phyloP scores from a whole-genome alignment of 2,329 filamentous ascomycete species.

The Fusarium mexicanum region DNA sequence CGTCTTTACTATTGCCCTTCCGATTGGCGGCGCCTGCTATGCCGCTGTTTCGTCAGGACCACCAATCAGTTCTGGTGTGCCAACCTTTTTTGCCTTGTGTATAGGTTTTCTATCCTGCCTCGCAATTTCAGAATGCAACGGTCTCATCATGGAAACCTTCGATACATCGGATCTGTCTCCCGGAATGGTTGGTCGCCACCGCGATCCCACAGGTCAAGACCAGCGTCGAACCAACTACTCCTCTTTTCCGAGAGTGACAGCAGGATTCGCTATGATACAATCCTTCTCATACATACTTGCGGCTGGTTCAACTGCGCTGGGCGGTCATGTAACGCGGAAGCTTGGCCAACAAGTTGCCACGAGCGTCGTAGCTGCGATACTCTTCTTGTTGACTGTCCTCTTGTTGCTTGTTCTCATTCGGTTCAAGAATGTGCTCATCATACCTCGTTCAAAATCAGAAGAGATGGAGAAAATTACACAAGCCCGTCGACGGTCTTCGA shows the following conservation, averaged over 20 bases:
- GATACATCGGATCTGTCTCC: slow-evolving; percentile 83
- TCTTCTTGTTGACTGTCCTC: slow-evolving; percentile 71
- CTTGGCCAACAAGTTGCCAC: slow-evolving; percentile 75
- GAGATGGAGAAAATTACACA: slow-evolving; percentile 65
- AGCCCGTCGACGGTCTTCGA: slow-evolving; percentile 59
- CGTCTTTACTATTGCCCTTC: slow-evolving; percentile 73
- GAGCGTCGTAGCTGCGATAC: slow-evolving; percentile 72
- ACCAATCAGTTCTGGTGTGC: slow-evolving; percentile 68
- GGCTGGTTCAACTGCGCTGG: slow-evolving; percentile 73
- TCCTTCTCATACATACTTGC: slow-evolving; percentile 75
- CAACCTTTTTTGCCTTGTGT: slow-evolving; percentile 71
- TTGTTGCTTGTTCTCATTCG: slow-evolving; percentile 70
- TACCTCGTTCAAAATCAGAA: slow-evolving; percentile 67
- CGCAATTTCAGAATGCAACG: slow-evolving; percentile 79
- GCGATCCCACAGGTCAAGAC: slow-evolving; percentile 50
- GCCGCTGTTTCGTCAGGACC: slow-evolving; percentile 72
- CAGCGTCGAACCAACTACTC: slow-evolving; percentile 74
- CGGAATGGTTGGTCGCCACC: slow-evolving; percentile 70
- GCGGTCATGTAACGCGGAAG: slow-evolving; percentile 72
- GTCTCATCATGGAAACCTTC: slow-evolving; percentile 82
- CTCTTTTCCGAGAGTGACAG: slow-evolving; percentile 76
- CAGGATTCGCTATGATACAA: slow-evolving; percentile 77
- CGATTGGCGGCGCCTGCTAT: slow-evolving; percentile 73
- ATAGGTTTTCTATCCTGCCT: slow-evolving; percentile 78
- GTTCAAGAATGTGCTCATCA: slow-evolving; percentile 73